phyloP scores from a whole-genome alignment of 805 yeast species.

The Wickerhamomyces chaumierensis region DNA sequence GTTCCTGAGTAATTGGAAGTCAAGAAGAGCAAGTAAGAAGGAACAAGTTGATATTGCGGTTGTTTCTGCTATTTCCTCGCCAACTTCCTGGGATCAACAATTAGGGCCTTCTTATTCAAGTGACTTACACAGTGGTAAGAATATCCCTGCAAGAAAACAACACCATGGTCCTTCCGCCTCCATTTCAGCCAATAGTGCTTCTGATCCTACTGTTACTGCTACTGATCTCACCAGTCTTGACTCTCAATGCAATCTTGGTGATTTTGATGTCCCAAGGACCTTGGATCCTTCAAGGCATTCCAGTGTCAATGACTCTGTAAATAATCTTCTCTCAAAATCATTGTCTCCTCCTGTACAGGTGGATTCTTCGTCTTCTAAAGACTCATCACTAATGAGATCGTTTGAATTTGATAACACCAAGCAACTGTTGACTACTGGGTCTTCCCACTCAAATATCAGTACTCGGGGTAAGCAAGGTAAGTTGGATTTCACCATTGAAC shows the following conservation, averaged over 20 bases:
- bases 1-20: constrained; percentile 15
- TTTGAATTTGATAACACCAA: not conserved
- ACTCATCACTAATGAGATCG: too few species aligned
- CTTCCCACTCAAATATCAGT: too few species aligned
- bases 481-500: constrained; percentile 43
- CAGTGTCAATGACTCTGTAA: not conserved
- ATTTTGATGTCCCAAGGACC: constrained; percentile 5
- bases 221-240: too few species aligned
- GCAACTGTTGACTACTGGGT: too few species aligned
- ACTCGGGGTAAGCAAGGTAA: constrained; percentile 6
- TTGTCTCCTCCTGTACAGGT: too few species aligned
- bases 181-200: constrained; percentile 1
- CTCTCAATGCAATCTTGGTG: too few species aligned
- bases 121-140: too few species aligned
- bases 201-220: constrained; percentile 16
- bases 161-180: constrained; percentile 2
- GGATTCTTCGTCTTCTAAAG: too few species aligned
- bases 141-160: not conserved
- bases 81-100: too few species aligned
- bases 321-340: not conserved
- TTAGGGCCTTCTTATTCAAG: too few species aligned
- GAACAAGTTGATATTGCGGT: too few species aligned
- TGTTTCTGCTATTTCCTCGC: too few species aligned
- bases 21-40: constrained; percentile 11
- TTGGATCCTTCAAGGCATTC: constrained; percentile 1